phyloP scores from a whole-genome alignment of 148 eudicot genomes.

The Camellia granthamiana region DNA sequence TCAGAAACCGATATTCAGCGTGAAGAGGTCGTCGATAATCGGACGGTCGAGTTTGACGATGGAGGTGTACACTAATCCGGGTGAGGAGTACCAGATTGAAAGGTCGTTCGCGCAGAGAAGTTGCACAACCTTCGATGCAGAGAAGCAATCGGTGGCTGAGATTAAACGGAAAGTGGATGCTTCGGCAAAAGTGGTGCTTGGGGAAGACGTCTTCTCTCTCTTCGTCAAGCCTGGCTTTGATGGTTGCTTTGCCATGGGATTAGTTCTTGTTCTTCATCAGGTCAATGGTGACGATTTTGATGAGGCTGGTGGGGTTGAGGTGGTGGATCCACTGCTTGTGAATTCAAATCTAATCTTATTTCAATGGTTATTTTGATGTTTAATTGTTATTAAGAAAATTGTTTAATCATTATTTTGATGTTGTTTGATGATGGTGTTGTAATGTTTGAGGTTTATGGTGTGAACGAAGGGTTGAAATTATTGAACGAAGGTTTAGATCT shows the following conservation, averaged over 20 bases:
- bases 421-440: too few species aligned
- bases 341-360: constrained; percentile 11
- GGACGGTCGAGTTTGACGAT: constrained; percentile 77
- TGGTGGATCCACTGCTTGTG: constrained; percentile 23
- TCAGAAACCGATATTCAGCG: constrained; percentile 79
- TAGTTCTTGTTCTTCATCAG: constrained; percentile 75
- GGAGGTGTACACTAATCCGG: constrained; percentile 46
- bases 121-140: constrained; percentile 56
- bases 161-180: constrained; percentile 78
- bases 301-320: constrained; percentile 26
- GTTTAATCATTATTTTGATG: too few species aligned
- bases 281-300: constrained; percentile 36
- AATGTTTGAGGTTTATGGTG: too few species aligned
- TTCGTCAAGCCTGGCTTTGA: constrained; percentile 69
- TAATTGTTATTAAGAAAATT: too few species aligned
- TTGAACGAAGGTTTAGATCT: too few species aligned
- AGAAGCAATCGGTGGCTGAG: constrained; percentile 58
- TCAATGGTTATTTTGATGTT: too few species aligned
- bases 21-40: constrained; percentile 73
- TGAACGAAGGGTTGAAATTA: too few species aligned
- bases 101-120: constrained; percentile 60
- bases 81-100: constrained; percentile 71
- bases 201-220: constrained; percentile 69
- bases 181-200: constrained; percentile 58
- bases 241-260: constrained; percentile 83